Evolutionary conservation across 2,329 filamentous ascomycete species (phyloP).

Genomic region (Diaporthe vaccinii): DNA sequence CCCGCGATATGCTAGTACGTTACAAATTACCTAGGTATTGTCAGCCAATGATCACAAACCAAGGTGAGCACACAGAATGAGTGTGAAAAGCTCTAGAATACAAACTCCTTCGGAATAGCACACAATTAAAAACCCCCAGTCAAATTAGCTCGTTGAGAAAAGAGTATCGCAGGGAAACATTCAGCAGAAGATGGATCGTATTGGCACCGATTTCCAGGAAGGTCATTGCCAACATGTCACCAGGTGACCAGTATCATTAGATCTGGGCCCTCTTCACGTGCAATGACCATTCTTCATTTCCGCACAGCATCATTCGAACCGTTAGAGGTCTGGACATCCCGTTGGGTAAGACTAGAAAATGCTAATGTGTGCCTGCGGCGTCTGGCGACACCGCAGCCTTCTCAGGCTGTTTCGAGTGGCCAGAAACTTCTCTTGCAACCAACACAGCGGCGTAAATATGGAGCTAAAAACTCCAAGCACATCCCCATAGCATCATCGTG

Average conservation of each 20-base stretch:
- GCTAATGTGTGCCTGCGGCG: not conserved
- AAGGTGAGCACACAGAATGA: not conserved
- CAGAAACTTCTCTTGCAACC: not conserved
- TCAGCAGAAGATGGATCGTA: not conserved
- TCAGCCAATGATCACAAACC: too few relatives aligned
- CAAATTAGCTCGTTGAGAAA: not conserved
- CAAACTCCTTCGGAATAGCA: not conserved
- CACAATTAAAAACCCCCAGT: not conserved
- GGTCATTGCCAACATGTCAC: not conserved
- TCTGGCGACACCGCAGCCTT: not conserved
- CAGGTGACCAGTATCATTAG: not conserved
- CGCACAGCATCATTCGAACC: not conserved
- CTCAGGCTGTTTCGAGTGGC: not conserved
- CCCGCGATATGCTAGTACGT: not conserved
- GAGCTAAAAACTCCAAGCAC: too few relatives aligned
- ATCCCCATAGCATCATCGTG: not conserved
- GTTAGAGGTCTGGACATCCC: too few relatives aligned
- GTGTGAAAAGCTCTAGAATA: not conserved
- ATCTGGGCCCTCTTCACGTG: not conserved
- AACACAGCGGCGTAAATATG: not conserved
- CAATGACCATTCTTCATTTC: not conserved
- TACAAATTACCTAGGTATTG: not conserved
- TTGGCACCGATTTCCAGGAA: not conserved
- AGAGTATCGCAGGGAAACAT: not conserved
- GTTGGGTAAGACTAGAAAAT: not conserved